A percentile compares a stretch with the other conserved stretches of the same genome.
phyloP scores from a whole-genome alignment of 805 yeast species.

The Yarrowia sp. region DNA sequence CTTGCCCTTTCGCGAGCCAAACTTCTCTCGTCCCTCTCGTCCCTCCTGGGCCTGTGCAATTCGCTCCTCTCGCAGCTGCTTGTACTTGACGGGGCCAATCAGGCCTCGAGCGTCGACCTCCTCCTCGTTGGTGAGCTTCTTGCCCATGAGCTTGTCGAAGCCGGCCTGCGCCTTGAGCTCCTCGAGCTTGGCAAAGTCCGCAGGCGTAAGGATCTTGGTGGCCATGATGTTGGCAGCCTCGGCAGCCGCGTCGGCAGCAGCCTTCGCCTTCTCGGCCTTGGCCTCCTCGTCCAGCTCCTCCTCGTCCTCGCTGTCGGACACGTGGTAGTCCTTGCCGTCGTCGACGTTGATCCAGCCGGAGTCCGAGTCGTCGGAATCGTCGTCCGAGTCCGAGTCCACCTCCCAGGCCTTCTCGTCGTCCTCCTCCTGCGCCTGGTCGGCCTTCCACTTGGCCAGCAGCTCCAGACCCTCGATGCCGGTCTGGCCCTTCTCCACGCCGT shows the following conservation, averaged over 20 bases:
- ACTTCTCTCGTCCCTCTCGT: conserved; percentile 86
- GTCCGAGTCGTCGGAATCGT: conserved; percentile 53
- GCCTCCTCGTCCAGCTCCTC: conserved; percentile 34
- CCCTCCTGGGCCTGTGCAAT: conserved; percentile 86
- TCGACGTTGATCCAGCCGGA: conserved; percentile 93
- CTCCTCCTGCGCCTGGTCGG: conserved; percentile 53
- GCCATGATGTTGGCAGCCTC: conserved; percentile 55
- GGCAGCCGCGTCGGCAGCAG: conserved; percentile 32
- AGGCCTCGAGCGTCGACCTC: conserved; percentile 74
- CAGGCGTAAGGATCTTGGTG: conserved; percentile 88
- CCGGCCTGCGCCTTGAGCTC: conserved; percentile 86
- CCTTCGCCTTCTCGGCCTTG: conserved; percentile 37
- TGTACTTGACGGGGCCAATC: conserved; percentile 74
- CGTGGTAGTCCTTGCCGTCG: conserved; percentile 69
- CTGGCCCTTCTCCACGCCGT: conserved; percentile 68
- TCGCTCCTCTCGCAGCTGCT: conserved; percentile 87
- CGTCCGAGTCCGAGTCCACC: conserved; percentile 50
- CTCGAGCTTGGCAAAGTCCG: conserved; percentile 93
- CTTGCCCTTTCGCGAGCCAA: conserved; percentile 81
- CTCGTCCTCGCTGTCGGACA: conserved; percentile 52
- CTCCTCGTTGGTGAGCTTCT: conserved; percentile 60
- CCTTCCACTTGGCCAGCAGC: conserved; percentile 81
- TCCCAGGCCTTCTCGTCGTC: conserved; percentile 60
- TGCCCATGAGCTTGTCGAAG: conserved; percentile 64
- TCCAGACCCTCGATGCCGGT: conserved; percentile 91